Evolutionary conservation across 352 stramenopile species (phyloP).

Genomic region (Phytophthora pistaciae): DNA sequence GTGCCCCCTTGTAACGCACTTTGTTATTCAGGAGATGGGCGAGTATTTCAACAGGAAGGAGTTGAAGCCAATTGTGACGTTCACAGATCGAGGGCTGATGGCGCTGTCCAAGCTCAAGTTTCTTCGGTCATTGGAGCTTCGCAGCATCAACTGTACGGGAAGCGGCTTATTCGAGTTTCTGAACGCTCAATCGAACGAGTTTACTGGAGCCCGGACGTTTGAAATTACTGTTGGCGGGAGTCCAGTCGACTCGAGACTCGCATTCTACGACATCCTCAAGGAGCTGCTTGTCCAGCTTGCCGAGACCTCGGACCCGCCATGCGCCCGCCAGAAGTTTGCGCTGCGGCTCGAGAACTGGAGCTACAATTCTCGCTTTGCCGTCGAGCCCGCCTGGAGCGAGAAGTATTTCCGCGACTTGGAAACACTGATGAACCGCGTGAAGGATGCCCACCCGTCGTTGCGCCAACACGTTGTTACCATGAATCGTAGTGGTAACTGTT

Average conservation of each 20-base stretch:
- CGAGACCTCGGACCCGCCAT: constrained; percentile 3
- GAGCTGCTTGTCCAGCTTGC: constrained; percentile 9
- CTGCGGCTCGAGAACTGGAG: constrained; percentile 27
- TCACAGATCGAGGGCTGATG: constrained; percentile 42
- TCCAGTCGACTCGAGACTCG: constrained; percentile 13
- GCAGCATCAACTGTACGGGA: constrained; percentile 42
- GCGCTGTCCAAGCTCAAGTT: constrained; percentile 42
- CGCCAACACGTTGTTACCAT: constrained; percentile 24
- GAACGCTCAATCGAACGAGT: constrained; percentile 33
- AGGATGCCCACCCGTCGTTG: constrained; percentile 16
- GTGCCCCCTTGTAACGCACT: constrained; percentile 33
- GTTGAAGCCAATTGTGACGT: constrained; percentile 31
- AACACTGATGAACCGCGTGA: constrained; percentile 18
- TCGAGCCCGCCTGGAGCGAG: constrained; percentile 19
- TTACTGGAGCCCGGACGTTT: constrained; percentile 36
- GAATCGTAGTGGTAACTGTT: constrained; percentile 2
- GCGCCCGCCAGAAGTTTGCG: constrained; percentile 14
- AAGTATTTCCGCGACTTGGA: constrained; percentile 14
- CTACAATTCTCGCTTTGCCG: constrained; percentile 12
- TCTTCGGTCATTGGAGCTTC: constrained; percentile 39
- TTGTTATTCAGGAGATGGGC: constrained; percentile 36
- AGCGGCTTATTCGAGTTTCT: constrained; percentile 42
- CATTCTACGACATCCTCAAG: constrained; percentile 39
- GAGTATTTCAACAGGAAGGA: constrained; percentile 38
- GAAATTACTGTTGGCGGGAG: constrained; percentile 41